Evolutionary conservation across 2,329 filamentous ascomycete genomes (phyloP), one percentile per base, ranked within the genome.

Genomic region (Calonectria honghensis): DNA sequence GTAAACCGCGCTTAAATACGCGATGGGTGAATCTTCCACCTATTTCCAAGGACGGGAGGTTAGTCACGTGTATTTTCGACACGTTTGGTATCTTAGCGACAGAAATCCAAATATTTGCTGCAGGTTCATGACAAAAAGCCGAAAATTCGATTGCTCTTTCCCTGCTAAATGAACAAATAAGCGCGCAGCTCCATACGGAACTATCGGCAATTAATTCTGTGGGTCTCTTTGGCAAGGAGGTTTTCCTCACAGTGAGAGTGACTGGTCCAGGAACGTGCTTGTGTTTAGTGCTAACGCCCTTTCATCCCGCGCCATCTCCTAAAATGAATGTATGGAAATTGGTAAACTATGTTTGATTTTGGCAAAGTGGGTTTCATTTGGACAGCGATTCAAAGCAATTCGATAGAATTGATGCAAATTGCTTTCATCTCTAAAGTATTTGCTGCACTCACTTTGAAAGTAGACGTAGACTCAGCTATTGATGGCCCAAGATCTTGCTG

Each of bases 201-300:
- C 27, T 32, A 20, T 54, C 51, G 51, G 51, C 51, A 32, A 18
- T 54, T 20, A 10, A 20, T 54, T 54, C 7, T 54, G 51, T 54
- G 51, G 51, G 51, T 32, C 51, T 31, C 51, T 32, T n/a, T 1
- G 32, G 14, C 16, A 32, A 6, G 6, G 18, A 32, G 16, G 16
- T 14, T 32, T 54, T 54, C 29, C 51, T 54, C 51, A 54, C 51
- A 54, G 51, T 54, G 51, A 54, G 29, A 32, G 27, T 16, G 18
- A 54, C 14, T 11, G 29, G 29, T 20, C 51, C 29, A 5, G 29
- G 10, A 32, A 31, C 24, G 18, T 7, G 7, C 9, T 24, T 11
- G 45, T 24, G 16, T 5, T 32, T 54, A 9, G 51, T 54, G 51
- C 51, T 20, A 20, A 32, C 32, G 11, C 32, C 5, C 6, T 1